Base-by-base conservation (phyloP, 2,329 filamentous ascomycete species). In the Elsinoe perseae region DNA sequence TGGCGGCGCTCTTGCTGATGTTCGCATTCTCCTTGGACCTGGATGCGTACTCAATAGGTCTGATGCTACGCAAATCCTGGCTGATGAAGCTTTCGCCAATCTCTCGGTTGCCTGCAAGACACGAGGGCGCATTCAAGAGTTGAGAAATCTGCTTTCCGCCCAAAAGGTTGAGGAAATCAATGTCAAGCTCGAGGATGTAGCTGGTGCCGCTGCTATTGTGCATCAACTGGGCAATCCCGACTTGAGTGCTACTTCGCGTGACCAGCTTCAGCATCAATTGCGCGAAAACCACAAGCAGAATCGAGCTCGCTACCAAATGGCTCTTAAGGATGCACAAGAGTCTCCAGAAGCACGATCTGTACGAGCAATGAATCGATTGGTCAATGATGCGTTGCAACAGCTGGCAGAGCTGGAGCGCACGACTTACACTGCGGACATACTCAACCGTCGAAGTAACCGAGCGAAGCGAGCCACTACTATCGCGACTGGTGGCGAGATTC, bases 31-130 rank as follows among this genome's bases (percentile, higher is more conserved):
- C 2, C 23, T 48, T 6, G 43, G 23, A 10, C 14, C 43, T 8
- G 25, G 14, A 7, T 12, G 6, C 6, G 12, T 2, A n/a, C 23
- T 48, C 3, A 12, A 28, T 16, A 16, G 25, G 12, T 16, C 9
- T n/a, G 43, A 48, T 28, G 27, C 27, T 28, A 12, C 9, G 27
- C 18, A 28, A 12, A 23, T 48, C 23, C 23, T 48, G 7, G 43
- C 23, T 2, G 43, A 48, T 3, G 43, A 48, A 20, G 43, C 43
- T 28, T 48, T 48, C 20, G n/a, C 14, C 27, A 48, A 48, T 28
- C 43, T 48, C 23, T 28, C 43, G 10, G 10, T 48, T 16, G 43
- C 43, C 8, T 48, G 43, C 43, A 48, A 48, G 43, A 48, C 43
- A 3, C 23, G 43, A 3, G 27, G 27, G 18, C 43, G 43, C n/a